Evolutionary conservation across 208 protist genomes (phyloP).

Genomic region (Tritrichomonas musculus): DNA sequence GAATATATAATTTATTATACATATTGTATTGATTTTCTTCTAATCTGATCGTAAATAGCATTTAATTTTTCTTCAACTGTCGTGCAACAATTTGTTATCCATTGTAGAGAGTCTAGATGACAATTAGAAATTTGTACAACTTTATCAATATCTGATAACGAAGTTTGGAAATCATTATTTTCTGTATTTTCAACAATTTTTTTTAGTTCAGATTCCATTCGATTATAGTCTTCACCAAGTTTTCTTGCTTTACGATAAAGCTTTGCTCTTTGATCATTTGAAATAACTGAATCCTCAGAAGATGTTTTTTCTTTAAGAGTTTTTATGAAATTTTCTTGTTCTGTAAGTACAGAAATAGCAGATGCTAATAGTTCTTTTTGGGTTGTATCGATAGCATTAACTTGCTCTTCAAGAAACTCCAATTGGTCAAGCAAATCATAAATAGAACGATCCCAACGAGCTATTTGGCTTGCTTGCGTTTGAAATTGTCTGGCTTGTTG

Average conservation of each 20-base stretch:
- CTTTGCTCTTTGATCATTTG: neutral
- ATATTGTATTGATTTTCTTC: too few species aligned
- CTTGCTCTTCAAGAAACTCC: neutral
- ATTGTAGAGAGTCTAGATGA: neutral
- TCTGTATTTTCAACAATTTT: constrained; percentile 11
- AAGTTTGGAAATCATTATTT: too few species aligned
- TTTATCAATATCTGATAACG: neutral
- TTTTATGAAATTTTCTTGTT: neutral
- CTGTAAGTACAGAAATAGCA: neutral
- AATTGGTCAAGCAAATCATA: neutral
- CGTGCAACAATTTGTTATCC: neutral
- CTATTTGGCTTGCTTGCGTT: neutral
- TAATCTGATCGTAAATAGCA: too few species aligned
- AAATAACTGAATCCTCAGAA: too few species aligned
- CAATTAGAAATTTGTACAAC: constrained; percentile 2
- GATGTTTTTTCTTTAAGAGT: neutral
- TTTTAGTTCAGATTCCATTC: neutral
- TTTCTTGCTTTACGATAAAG: neutral
- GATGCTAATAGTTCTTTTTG: neutral
- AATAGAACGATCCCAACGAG: neutral
- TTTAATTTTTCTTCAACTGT: neutral
- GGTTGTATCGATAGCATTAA: neutral
- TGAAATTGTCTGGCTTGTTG: constrained; percentile 1
- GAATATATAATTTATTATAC: too few species aligned
- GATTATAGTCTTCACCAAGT: neutral